Evolutionary conservation across 495 filamentous ascomycete genomes (phyloP).

Genomic region (Penicillium subrubescens): DNA sequence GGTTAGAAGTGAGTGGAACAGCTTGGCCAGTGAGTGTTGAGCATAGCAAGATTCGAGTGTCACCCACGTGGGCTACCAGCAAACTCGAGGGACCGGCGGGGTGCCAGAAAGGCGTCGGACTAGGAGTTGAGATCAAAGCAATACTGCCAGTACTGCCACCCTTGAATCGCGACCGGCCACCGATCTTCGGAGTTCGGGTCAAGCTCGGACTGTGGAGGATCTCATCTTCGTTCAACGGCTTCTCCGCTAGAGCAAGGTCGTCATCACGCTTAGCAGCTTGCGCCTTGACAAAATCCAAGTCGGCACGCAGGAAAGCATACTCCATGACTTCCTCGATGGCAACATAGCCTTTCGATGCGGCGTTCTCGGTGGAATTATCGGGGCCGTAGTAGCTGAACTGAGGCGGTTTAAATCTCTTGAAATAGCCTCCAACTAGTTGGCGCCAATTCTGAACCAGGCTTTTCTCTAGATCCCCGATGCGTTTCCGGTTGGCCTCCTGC

Average conservation of each 20-base stretch:
- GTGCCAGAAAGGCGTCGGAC: conserved; percentile 91
- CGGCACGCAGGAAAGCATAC: conserved; percentile 89
- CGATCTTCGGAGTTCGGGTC: conserved; percentile 59
- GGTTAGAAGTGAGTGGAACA: conserved; percentile 79
- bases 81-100: conserved; percentile 80
- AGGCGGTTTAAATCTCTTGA: conserved; percentile 79
- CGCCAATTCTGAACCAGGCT: conserved; percentile 77
- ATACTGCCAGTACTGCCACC: conserved; percentile 90
- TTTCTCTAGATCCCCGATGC: conserved; percentile 57
- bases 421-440: conserved; percentile 88
- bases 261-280: conserved; percentile 76
- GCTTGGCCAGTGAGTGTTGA: conserved; percentile 75
- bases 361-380: conserved; percentile 14
- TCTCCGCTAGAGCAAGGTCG: conserved; percentile 67
- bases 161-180: conserved; percentile 75
- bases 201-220: conserved; percentile 68
- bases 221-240: conserved; percentile 77
- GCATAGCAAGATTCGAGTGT: conserved; percentile 88
- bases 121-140: conserved; percentile 88
- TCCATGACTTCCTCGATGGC: conserved; percentile 61
- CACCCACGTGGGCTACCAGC: conserved; percentile 88
- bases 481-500: conserved; percentile 41
- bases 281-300: conserved; percentile 88
- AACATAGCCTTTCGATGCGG: conserved; percentile 18
- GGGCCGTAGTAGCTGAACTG: conserved; percentile 53